Base-by-base conservation (phyloP, 805 yeast species). In the Pichia californica region DNA sequence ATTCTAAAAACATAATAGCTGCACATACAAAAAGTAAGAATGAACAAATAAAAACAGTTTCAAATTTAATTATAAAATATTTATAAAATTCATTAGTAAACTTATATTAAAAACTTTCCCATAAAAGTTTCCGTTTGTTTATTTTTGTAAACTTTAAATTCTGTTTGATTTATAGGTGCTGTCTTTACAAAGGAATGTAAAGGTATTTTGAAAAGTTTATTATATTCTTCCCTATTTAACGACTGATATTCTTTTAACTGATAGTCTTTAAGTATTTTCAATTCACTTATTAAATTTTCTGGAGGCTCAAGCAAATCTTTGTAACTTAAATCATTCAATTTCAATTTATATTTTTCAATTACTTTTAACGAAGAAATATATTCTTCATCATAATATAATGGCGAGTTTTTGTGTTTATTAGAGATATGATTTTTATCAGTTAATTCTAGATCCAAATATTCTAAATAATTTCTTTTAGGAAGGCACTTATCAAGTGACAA, bases 401-500 rank as follows among this genome's bases (percentile, higher is more conserved):
- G 41, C 0, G 32, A 38, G 2, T 21, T 14, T 15, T 41, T 35
- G 15, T 43, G 30, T 29, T 41, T 46, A 1, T 57, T 57, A 0
- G 63, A 52, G 31, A 58, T 61, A 15, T 54, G 54, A 0, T 39
- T 32, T 6, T 28, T 7, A 11, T 52, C 48, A 0, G 59, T 52
- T 13, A 64, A 52, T 5, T 66, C 68, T 3, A 83, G 61, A 1
- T 71, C 67, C 14, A 79, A 20, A 4, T 74, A 52, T 45, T 81
- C 82, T 9, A 88, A 49, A 55, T 73, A 86, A 20, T 66, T 55
- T 19, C 95, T 66, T 15, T 70, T 63, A 2, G 88, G 87, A 1
- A 84, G 65, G 53, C 95, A 87, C 60, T 91, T 91, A 58, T 89
- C 97, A 23, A 91, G 68, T 0, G 98, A 93, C 26, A 86, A 61